Conservation (phyloP, 2,329 filamentous ascomycete genomes). For the Cladophialophora yegresii region DNA sequence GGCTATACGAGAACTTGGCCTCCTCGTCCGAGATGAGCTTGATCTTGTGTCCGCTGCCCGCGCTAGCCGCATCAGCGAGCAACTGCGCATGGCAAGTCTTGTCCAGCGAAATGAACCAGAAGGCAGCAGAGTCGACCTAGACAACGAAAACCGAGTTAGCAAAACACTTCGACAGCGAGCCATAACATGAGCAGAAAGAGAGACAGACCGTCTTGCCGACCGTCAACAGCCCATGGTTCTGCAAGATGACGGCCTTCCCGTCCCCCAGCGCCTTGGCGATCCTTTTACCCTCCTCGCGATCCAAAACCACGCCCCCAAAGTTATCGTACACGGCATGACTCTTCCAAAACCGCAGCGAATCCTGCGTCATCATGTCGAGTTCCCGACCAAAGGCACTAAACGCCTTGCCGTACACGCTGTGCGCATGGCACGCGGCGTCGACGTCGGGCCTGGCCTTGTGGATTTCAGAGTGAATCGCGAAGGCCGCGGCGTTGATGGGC, state of each 20-base stretch:
- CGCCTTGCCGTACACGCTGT: slow-evolving; percentile 52
- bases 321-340: slow-evolving; percentile 47
- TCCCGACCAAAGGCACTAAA: slow-evolving; percentile 51
- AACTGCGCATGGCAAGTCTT: slow-evolving; percentile 47
- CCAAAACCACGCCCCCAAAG: slow-evolving; percentile 58
- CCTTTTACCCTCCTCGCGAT: slow-evolving; percentile 53
- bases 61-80: slow-evolving; percentile 46
- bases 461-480: slow-evolving; percentile 51
- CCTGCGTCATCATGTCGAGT: slow-evolving; percentile 54
- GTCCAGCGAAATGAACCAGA: slow-evolving; percentile 57
- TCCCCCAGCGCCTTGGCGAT: slow-evolving; percentile 54
- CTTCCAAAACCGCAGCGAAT: slow-evolving; percentile 47
- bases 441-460: slow-evolving; percentile 58
- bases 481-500: slow-evolving; percentile 51
- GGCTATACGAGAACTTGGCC: slow-evolving; percentile 35
- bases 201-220: slow-evolving; percentile 45
- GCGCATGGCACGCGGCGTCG: slow-evolving; percentile 45
- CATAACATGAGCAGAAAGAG: not conserved
- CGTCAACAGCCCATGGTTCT: slow-evolving; percentile 59
- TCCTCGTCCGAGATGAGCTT: slow-evolving; percentile 37
- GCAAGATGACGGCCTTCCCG: slow-evolving; percentile 57
- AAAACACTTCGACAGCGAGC: not conserved
- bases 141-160: not conserved
- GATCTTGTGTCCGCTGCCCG: slow-evolving; percentile 42
- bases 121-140: slow-evolving; percentile 54